Conservation (phyloP, 345 rosid genomes). For the Murraya paniculata region DNA sequence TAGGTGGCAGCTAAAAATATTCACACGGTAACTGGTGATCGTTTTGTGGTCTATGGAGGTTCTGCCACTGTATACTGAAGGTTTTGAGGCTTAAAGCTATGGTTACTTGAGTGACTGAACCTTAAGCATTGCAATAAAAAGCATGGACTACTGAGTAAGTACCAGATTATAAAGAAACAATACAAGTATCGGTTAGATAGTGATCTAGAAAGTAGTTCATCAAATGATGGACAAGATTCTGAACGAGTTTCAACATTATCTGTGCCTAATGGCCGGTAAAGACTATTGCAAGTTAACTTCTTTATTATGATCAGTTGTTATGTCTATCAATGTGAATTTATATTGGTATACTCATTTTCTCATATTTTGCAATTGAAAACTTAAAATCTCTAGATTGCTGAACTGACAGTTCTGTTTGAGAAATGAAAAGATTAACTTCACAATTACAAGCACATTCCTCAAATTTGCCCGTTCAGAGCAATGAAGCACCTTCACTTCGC, state of each 20-base stretch:
- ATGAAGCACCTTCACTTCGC: constrained; percentile 51
- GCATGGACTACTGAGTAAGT: constrained; percentile 27
- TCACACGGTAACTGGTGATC: constrained; percentile 25
- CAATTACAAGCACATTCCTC: constrained; percentile 25
- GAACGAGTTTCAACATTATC: constrained; percentile 16
- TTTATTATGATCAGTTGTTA: neutral
- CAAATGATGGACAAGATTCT: constrained; percentile 26
- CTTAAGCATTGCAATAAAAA: constrained; percentile 28
- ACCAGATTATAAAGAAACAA: constrained; percentile 32
- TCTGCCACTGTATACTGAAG: constrained; percentile 32
- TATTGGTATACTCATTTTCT: neutral
- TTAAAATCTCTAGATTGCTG: neutral
- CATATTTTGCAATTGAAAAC: neutral
- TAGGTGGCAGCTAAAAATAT: constrained; percentile 30
- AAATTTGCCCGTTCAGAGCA: constrained; percentile 26
- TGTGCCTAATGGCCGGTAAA: constrained; percentile 22
- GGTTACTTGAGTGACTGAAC: too few species aligned
- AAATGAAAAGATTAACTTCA: constrained; percentile 12
- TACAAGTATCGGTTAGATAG: constrained; percentile 16
- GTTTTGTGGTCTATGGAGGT: constrained; percentile 36
- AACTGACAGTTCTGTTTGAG: constrained; percentile 24
- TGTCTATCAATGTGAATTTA: neutral
- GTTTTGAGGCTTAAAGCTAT: constrained; percentile 31
- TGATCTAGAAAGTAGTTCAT: constrained; percentile 30
- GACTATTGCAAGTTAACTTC: neutral